Evolutionary conservation across 1,284 basidiomycete species (phyloP), one percentile per base, ranked within the genome.

Genomic region (Apiotrichum mycotoxinovorans): DNA sequence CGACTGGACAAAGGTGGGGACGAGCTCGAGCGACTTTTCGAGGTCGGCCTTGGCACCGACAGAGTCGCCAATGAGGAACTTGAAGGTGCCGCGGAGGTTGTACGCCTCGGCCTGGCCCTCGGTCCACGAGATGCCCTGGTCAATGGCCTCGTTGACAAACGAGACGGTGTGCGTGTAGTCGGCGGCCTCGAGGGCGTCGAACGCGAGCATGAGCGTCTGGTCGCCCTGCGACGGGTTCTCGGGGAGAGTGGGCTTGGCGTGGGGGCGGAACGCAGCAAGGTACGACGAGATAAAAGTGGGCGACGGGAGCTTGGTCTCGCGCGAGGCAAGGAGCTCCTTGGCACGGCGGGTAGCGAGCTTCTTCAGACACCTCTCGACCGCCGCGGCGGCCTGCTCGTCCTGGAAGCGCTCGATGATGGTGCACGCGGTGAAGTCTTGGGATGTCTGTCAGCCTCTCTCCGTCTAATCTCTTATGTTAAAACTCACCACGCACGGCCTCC

Each of bases 21-120:
- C 78, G 26, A 96, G 79, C 58, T 83, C 79, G 52, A 96, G 82
- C 56, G 88, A 88, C 67, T 86, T 84, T 61, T 89, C 83, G 43
- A 98, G 80, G 73, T 98, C 95, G 4, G 79, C 83, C 72, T 93
- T 89, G 45, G 95, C 92, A n/a, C 86, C 87, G 1, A 81, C 76
- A 27, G 93, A 84, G 66, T 97, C 88, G 54, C 87, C 88, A 60
- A 88, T 87, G 58, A 98, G 81, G 83, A 98, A 98, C 87, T 91
- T 89, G 86, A 94, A 97, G 2, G 95, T 98, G 54, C 93, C 96
- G 50, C 93, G 85, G 66, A 98, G 81, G 80, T 98, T 98, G 70
- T 90, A 80, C 0, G 93, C 95, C 71, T 93, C 88, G 1, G 94
- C 91, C 67, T 87, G 84, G 61, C 87, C 86, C 34, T 79, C 78